phyloP scores from a whole-genome alignment of 495 filamentous ascomycete genomes.

The Hypoxylon cercidicola region DNA sequence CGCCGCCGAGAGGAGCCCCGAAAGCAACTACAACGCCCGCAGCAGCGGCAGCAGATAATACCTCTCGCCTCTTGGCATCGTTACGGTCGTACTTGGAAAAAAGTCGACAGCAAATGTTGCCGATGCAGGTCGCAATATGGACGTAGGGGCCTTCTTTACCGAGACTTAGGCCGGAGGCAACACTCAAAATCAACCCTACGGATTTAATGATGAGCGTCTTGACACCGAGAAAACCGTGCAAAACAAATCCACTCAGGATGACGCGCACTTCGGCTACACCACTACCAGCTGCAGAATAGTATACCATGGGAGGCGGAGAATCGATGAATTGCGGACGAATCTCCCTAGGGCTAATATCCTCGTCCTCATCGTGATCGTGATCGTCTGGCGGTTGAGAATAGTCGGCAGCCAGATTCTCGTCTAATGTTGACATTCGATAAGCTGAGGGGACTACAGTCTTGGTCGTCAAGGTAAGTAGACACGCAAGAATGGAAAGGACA shows the following conservation, averaged over 20 bases:
- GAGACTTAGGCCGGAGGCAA: conserved; percentile 90
- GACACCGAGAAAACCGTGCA: conserved; percentile 93
- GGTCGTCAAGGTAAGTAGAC: conserved; percentile 82
- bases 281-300: conserved; percentile 95
- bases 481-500: conserved; percentile 76
- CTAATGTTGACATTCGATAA: conserved; percentile 84
- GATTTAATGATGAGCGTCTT: conserved; percentile 91
- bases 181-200: conserved; percentile 82
- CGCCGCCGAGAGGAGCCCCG: conserved; percentile 91
- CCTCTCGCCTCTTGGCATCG: conserved; percentile 87
- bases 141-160: conserved; percentile 98
- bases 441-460: conserved; percentile 92
- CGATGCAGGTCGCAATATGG: conserved; percentile 94
- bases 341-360: conserved; percentile 54
- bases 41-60: conserved; percentile 90
- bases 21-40: conserved; percentile 96
- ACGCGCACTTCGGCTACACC: conserved; percentile 98
- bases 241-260: conserved; percentile 95
- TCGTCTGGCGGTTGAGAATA: conserved; percentile 49
- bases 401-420: conserved; percentile 74
- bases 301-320: conserved; percentile 76
- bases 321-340: conserved; percentile 25
- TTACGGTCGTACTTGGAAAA: conserved; percentile 95
- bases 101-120: conserved; percentile 92
- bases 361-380: conserved; percentile 46